A percentile compares a stretch with the other conserved stretches of the same genome.
Conservation (phyloP, 495 filamentous ascomycete species). For the Podospora appendiculata region DNA sequence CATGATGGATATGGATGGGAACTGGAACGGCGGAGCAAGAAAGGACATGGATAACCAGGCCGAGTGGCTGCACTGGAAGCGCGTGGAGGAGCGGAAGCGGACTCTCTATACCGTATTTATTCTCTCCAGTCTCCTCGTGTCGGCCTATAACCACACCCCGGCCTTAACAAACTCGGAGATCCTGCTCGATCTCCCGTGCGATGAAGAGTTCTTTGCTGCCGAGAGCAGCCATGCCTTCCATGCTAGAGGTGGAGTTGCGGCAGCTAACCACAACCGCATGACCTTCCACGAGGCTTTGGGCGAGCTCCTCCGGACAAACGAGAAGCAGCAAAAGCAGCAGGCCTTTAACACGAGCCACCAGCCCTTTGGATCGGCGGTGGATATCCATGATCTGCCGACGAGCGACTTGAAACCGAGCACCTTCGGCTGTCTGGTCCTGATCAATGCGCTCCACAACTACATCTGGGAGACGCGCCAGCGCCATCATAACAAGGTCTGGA, state of each 20-base stretch:
- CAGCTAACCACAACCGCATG: conserved; percentile 56
- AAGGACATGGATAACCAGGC: conserved; percentile 59
- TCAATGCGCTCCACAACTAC: conserved; percentile 95
- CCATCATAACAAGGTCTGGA: conserved; percentile 87
- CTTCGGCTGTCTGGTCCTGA: conserved; percentile 87
- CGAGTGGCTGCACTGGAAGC: conserved; percentile 87
- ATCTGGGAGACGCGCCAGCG: conserved; percentile 96
- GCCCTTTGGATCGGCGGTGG: conserved; percentile 35
- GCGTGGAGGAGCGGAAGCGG: conserved; percentile 83
- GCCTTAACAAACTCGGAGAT: conserved; percentile 94
- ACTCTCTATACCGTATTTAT: conserved; percentile 89
- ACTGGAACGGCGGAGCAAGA: conserved; percentile 36
- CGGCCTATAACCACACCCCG: conserved; percentile 87
- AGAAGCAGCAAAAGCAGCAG: conserved; percentile 50
- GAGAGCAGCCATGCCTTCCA: conserved; percentile 74
- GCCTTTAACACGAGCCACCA: conserved; percentile 32
- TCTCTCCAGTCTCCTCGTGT: conserved; percentile 82
- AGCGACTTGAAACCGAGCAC: conserved; percentile 79
- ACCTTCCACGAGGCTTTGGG: conserved; percentile 73
- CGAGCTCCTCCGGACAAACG: conserved; percentile 70
- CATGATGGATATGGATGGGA: conserved; percentile 40
- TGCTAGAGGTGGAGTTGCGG: conserved; percentile 60
- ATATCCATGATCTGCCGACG: conserved; percentile 43
- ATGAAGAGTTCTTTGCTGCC: conserved; percentile 86
- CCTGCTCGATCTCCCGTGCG: conserved; percentile 80